Conservation (phyloP, 140 eudicot genomes). For the Artemisia princeps region DNA sequence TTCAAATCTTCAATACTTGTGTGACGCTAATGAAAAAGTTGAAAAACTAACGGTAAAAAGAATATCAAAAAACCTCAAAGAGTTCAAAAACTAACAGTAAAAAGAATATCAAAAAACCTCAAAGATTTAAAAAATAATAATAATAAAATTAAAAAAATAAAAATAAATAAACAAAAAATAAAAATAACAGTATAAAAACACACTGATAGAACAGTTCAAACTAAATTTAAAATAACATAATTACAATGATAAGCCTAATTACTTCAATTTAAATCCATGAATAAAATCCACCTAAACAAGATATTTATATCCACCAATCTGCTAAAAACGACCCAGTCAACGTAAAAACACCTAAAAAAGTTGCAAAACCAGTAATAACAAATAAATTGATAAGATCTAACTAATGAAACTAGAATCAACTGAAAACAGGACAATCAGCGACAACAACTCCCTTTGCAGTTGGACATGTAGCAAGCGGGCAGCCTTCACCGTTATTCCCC, state of each 20-base stretch:
- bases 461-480: slow-evolving; percentile 64
- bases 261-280: slow-evolving; percentile 5
- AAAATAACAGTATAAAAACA: too few species aligned
- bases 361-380: background rate
- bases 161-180: too few species aligned
- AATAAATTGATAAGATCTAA: background rate
- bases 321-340: background rate
- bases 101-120: too few species aligned
- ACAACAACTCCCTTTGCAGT: slow-evolving; percentile 51
- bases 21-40: too few species aligned
- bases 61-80: too few species aligned
- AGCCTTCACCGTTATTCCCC: slow-evolving; percentile 50
- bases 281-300: slow-evolving; percentile 16
- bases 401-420: slow-evolving; percentile 8
- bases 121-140: too few species aligned
- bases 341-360: background rate
- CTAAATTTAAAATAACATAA: background rate
- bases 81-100: too few species aligned
- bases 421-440: slow-evolving; percentile 45
- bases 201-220: background rate
- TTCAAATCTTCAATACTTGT: too few species aligned
- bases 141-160: too few species aligned
- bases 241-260: background rate
- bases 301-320: background rate
- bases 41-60: too few species aligned